phyloP scores from a whole-genome alignment of 192 early-diverging fungal species.

The Backusella mclennaniae region DNA sequence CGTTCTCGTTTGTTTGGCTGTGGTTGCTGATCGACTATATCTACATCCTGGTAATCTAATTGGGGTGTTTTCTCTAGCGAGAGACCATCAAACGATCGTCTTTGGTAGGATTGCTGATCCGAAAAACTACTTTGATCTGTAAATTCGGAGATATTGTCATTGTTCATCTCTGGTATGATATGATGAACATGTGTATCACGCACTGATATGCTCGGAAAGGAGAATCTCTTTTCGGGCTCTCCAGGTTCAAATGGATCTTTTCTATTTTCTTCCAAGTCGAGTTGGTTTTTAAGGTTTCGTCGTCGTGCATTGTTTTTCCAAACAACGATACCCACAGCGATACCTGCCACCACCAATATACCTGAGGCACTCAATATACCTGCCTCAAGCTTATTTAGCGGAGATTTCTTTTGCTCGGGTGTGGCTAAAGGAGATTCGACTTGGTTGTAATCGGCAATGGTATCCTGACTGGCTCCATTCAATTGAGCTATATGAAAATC shows the following conservation, averaged over 20 bases:
- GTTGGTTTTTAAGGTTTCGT: conserved; percentile 3
- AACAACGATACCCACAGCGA: not conserved
- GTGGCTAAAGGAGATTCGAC: not conserved
- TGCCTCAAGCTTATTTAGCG: conserved; percentile 1
- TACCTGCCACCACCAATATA: conserved; percentile 5
- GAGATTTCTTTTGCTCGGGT: not conserved
- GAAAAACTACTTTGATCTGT: not conserved
- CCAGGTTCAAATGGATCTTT: not conserved
- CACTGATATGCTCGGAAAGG: not conserved
- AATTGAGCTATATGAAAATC: not conserved
- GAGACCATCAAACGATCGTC: not conserved
- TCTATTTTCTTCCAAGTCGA: not conserved
- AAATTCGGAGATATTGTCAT: not conserved
- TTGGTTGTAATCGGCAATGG: not conserved
- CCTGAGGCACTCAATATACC: not conserved
- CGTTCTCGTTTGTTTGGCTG: not conserved
- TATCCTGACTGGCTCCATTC: not conserved
- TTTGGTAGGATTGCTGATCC: not conserved
- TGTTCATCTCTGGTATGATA: not conserved
- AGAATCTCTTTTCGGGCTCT: not conserved
- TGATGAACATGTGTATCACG: not conserved
- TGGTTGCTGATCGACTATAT: not conserved
- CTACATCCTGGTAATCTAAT: not conserved
- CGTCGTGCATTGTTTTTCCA: not conserved
- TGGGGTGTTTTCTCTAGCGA: not conserved